These are phyloP conservation scores for Metarhizium anisopliae DNA, from an alignment of 2,329 filamentous ascomycete species.

Conservation along the genomic window DNA sequence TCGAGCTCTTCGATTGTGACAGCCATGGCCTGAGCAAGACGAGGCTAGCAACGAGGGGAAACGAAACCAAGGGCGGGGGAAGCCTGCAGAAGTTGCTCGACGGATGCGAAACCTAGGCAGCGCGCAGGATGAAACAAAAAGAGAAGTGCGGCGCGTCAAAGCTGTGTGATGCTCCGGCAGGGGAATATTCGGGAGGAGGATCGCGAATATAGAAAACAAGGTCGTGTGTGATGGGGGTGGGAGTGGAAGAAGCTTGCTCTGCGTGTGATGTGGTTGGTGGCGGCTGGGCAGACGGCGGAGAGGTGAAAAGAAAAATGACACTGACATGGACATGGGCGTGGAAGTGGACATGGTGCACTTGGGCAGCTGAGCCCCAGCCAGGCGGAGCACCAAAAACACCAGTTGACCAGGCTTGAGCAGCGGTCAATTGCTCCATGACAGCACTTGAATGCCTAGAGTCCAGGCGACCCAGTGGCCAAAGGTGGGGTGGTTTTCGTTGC, in stretches of 20 bases:
- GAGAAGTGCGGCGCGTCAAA: slow-evolving; percentile 13
- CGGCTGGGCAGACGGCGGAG: background rate
- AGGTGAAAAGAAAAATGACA: background rate
- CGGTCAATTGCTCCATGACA: background rate
- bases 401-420: too few relatives aligned
- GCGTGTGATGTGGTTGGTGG: slow-evolving; percentile 2
- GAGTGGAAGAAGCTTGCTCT: slow-evolving; percentile 5
- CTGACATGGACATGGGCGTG: background rate
- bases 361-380: background rate
- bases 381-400: too few relatives aligned
- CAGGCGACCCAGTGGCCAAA: background rate
- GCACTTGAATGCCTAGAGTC: too few relatives aligned
- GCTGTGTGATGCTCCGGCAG: slow-evolving; percentile 3
- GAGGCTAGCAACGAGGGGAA: slow-evolving; percentile 20
- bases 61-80: slow-evolving; percentile 19
- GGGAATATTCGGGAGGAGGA: background rate
- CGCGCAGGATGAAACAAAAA: slow-evolving; percentile 11
- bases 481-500: too few relatives aligned
- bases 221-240: slow-evolving; percentile 7
- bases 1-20: slow-evolving; percentile 88
- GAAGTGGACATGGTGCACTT: background rate
- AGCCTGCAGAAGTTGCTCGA: slow-evolving; percentile 10
- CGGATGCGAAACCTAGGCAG: slow-evolving; percentile 14
- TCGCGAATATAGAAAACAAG: background rate
- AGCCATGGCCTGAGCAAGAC: slow-evolving; percentile 42